Evolutionary conservation across 305 asterid species (phyloP).

Genomic region (Fraxinus sp.): DNA sequence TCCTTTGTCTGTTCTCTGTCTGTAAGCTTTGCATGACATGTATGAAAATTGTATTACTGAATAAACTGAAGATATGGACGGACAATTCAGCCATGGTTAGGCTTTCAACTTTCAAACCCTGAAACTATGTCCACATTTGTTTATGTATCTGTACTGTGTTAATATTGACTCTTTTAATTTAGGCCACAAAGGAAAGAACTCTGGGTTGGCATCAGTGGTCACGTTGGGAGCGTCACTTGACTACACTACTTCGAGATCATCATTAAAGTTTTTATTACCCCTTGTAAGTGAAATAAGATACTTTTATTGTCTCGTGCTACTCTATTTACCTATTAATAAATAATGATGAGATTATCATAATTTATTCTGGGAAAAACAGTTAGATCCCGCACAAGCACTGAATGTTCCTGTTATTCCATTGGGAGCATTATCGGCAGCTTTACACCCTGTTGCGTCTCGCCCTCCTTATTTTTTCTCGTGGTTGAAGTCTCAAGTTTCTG

Average conservation of each 20-base stretch:
- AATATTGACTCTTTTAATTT: background rate
- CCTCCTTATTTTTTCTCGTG: constrained; percentile 71
- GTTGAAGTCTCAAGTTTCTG: constrained; percentile 80
- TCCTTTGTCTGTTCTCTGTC: background rate
- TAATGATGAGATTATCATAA: constrained; percentile 18
- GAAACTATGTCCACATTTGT: background rate
- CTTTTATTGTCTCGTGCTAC: constrained; percentile 3
- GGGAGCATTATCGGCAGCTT: constrained; percentile 83
- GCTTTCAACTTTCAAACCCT: background rate
- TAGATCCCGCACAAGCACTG: constrained; percentile 90
- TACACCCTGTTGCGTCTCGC: constrained; percentile 81
- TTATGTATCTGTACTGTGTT: background rate
- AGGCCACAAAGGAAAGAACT: background rate
- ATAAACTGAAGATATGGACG: background rate
- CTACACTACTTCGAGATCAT: constrained; percentile 74
- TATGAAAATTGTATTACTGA: background rate
- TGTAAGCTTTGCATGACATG: background rate
- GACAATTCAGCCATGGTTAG: background rate
- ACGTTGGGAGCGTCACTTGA: constrained; percentile 92
- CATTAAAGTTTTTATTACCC: constrained; percentile 72
- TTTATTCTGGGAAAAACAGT: constrained; percentile 36
- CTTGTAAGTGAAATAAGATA: constrained; percentile 55
- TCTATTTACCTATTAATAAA: constrained; percentile 5
- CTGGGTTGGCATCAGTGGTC: constrained; percentile 45
- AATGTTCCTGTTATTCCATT: constrained; percentile 88